Conservation (phyloP, 2,329 filamentous ascomycete genomes). For the Geosmithia putterillii region DNA sequence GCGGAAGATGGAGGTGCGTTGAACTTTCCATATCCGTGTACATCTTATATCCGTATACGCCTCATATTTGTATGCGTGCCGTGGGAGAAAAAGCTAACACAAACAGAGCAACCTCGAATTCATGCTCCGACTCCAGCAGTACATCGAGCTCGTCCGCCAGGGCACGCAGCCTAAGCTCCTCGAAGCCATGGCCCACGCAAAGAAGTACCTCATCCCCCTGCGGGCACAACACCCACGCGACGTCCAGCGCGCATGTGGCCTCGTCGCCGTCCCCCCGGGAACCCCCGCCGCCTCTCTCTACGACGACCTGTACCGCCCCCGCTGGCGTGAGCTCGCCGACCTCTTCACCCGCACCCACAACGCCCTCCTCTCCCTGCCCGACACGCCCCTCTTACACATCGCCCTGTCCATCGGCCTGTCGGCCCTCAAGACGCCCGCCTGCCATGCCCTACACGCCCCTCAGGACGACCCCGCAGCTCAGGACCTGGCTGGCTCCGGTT, state of each 20-base stretch:
- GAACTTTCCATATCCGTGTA: background rate
- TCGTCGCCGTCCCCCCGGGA: conserved; percentile 60
- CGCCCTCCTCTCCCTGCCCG: conserved; percentile 69
- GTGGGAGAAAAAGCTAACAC: background rate
- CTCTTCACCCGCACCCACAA: conserved; percentile 83
- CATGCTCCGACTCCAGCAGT: conserved; percentile 86
- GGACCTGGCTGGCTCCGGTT: conserved; percentile 5
- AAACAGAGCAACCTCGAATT: conserved; percentile 73
- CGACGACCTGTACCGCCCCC: conserved; percentile 55
- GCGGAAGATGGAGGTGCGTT: conserved; percentile 66
- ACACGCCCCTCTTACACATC: conserved; percentile 75
- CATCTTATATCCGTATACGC: no score
- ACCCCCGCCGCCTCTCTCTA: conserved; percentile 28
- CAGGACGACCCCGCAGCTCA: conserved; percentile 10
- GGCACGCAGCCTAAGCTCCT: conserved; percentile 50
- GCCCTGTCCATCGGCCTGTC: conserved; percentile 85
- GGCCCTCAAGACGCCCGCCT: conserved; percentile 89
- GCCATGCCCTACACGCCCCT: conserved; percentile 61
- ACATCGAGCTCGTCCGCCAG: conserved; percentile 75
- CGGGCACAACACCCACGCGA: conserved; percentile 55
- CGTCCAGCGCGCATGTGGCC: conserved; percentile 61
- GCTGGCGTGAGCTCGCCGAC: conserved; percentile 66
- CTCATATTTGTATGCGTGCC: background rate
- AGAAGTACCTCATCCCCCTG: conserved; percentile 66
- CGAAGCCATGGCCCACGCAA: conserved; percentile 73